A percentile compares a stretch with the other conserved stretches of the same genome.
Conservation (phyloP, 2,329 filamentous ascomycete species). For the Fusarium guadeloupense region DNA sequence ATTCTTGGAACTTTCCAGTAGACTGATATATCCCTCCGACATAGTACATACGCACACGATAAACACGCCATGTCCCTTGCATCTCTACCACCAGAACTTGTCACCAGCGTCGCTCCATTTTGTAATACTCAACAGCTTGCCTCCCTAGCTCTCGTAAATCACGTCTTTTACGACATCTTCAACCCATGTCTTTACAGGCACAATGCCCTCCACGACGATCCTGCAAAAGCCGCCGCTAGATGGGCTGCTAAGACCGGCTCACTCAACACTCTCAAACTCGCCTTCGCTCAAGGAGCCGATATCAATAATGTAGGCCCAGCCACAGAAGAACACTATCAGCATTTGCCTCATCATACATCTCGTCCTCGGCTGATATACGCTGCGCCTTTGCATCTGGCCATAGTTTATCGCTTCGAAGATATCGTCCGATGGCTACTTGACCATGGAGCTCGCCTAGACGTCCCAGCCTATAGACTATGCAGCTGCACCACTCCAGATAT, state of each 20-base stretch:
- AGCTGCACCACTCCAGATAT: neutral
- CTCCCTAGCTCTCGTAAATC: neutral
- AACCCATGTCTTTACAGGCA: conserved; percentile 5
- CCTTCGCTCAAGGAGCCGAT: conserved; percentile 2
- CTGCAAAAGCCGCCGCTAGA: neutral
- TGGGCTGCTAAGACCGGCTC: conserved; percentile 7
- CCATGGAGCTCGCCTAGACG: neutral
- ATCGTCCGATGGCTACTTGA: conserved; percentile 15
- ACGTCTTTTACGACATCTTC: neutral
- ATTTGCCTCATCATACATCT: neutral
- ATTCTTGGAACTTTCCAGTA: no score
- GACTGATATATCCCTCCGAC: no score
- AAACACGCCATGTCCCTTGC: neutral
- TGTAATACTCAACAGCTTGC: neutral
- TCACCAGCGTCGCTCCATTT: neutral
- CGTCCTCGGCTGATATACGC: neutral
- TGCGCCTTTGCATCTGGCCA: conserved; percentile 7
- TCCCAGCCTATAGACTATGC: neutral
- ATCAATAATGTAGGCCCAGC: neutral
- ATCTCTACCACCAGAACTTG: neutral
- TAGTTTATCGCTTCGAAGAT: neutral
- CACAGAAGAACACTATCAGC: neutral
- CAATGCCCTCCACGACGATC: conserved; percentile 6
- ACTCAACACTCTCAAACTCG: conserved; percentile 1
- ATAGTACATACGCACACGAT: neutral